Evolutionary conservation across 2,329 filamentous ascomycete genomes (phyloP).

Genomic region (Paraconiothyrium sp.): DNA sequence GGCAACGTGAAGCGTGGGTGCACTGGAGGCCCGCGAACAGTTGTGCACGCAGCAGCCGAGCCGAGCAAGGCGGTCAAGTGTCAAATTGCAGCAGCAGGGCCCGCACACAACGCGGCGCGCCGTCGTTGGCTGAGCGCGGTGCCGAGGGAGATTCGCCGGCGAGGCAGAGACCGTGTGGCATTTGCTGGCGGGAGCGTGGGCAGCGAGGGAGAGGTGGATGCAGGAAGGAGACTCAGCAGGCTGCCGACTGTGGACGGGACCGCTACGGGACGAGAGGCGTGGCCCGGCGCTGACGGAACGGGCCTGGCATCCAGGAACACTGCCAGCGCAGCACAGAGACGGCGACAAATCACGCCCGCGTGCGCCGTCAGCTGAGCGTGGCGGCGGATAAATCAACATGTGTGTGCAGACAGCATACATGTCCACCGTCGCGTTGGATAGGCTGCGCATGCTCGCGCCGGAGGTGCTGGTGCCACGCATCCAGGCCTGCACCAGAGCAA

Average conservation of each 20-base stretch:
- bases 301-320: constrained; percentile 14
- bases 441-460: constrained; percentile 30
- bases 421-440: constrained; percentile 34
- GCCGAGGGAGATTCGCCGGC: constrained; percentile 29
- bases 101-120: constrained; percentile 38
- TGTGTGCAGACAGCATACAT: neutral
- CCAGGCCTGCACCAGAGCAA: neutral
- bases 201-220: constrained; percentile 16
- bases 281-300: constrained; percentile 8
- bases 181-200: constrained; percentile 31
- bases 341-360: neutral
- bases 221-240: constrained; percentile 11
- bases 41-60: constrained; percentile 19
- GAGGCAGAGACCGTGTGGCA: constrained; percentile 27
- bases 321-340: constrained; percentile 13
- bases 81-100: constrained; percentile 17
- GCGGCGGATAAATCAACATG: neutral
- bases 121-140: constrained; percentile 40
- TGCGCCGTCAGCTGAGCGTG: constrained; percentile 14
- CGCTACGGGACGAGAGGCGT: too few species aligned
- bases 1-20: constrained; percentile 38
- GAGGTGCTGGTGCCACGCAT: neutral
- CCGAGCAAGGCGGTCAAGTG: constrained; percentile 33
- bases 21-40: constrained; percentile 1
- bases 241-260: too few species aligned